Evolutionary conservation across 2,329 filamentous ascomycete species (phyloP), one percentile per base, ranked within the genome.

Genomic region (Penicillium psychrosexuale): DNA sequence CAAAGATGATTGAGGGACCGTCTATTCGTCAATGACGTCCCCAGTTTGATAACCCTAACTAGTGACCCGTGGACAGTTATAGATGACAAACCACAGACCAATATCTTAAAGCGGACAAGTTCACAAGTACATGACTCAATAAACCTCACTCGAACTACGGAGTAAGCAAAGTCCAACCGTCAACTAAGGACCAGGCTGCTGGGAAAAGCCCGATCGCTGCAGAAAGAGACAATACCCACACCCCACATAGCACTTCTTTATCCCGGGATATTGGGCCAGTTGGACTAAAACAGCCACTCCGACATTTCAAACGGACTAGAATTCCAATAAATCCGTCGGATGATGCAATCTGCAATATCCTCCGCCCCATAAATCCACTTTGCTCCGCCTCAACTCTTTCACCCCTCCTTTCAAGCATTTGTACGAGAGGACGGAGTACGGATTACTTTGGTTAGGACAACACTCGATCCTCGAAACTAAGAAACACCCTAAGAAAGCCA

Each of bases 191-290:
- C 49, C 49, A 39, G 11, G 47, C 49, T 38, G 17, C 40, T 46
- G 42, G 47, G 49, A 31, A 22, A 28, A 7, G 3, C 17, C 17
- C 42, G 49, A 52, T 52, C 42, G 33, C 49, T 52, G 49, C 49
- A 52, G 49, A 52, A 50, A 27, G 19, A 31, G 42, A 46, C 49
- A 38, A 42, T 40, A 28, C 30, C 40, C 38, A 42, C 33, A 28
- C 30, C 40, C 38, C 48, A 19, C 49, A 30, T 24, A 36, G 15
- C 17, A 33, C 28, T 33, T 31, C 17, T n/a, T 51, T 45, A 51
- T 51, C 37, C 27, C 34, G 15, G 6, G 15, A 49, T 27, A 47
- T 49, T 31, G 17, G 27, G 15, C 34, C 5, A 22, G 42, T 33
- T 22, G 17, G 8, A 24, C 30, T 11, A 13, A 45, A 33, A 15